Percentiles rank a stretch among this genome's conserved stretches.
Conservation (phyloP, 176 grass and related monocot genomes). For the Phragmites australis region DNA sequence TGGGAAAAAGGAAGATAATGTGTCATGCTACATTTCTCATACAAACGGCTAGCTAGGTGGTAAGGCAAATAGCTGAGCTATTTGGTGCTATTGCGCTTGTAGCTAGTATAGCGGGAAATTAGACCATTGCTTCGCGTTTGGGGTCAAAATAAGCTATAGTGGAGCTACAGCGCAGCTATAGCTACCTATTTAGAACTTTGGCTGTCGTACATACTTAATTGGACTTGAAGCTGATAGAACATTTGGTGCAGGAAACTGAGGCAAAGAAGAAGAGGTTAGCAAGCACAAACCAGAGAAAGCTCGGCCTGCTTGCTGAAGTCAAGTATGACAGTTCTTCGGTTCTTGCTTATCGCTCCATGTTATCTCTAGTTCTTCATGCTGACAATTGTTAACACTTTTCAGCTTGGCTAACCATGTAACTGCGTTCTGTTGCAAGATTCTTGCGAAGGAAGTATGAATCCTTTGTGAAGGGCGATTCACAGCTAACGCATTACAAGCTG, state of each 20-base stretch:
- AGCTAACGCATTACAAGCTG: conserved; percentile 35
- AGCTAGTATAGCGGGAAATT: no score
- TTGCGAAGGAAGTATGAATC: conserved; percentile 52
- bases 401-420: background rate
- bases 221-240: background rate
- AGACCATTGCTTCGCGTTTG: no score
- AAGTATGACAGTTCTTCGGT: conserved; percentile 43
- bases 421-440: conserved; percentile 51
- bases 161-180: no score
- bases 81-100: no score
- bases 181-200: no score
- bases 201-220: background rate
- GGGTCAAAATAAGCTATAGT: no score
- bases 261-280: conserved; percentile 57
- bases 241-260: conserved; percentile 57
- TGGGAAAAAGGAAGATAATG: no score
- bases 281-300: conserved; percentile 45
- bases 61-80: no score
- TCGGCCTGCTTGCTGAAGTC: conserved; percentile 55
- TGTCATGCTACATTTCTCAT: no score
- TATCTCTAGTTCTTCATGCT: background rate
- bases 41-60: no score
- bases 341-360: background rate
- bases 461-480: conserved; percentile 36
- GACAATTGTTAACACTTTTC: background rate